Base-by-base conservation (phyloP, 371 early-diverging fungal species). In the Nematocida sp. region DNA sequence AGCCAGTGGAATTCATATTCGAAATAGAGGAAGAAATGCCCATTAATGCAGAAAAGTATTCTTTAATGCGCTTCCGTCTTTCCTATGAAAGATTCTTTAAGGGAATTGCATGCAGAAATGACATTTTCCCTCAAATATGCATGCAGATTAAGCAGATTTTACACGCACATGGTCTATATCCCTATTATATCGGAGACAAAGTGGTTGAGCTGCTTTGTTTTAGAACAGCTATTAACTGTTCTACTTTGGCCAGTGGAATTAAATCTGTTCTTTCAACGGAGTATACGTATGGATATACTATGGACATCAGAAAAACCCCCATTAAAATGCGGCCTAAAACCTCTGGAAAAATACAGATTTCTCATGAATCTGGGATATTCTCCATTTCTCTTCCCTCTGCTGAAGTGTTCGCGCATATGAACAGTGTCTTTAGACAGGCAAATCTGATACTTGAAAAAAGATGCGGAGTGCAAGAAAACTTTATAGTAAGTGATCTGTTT, bases 1-100 rank as follows among this genome's bases (percentile, higher is more conserved):
- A 71, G 33, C 20, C n/a, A 7, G 39, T 54, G 16, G 75, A 71
- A 23, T 39, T 71, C 42, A 49, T 71, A 32, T 71, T 71, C 36
- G 57, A 61, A 30, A 57, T 71, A 0, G 39, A 42, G 42, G 45
- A 25, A 30, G 75, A 71, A 40, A n/a, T 25, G 35, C 5, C 3
- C 16, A 4, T 45, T n/a, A 77, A 51, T 23, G 35, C 32, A 36
- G 47, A 51, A 9, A 71, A 71, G 42, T 71, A 71, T 39, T 18
- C 25, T 61, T 32, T 71, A 33, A 71, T 71, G 75, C 23, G 59
- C 26, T 60, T 61, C 33, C n/a, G 75, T 20, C 16, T 50, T 7
- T 45, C 56, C 39, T 71, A 71, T 36, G 61, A 71, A 32, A 51
- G 57, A 48, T 71, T 71, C 55, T 71, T 71, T 39, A 5, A 63